Percentiles rank a stretch among this genome's conserved stretches.
Evolutionary conservation across 1,284 basidiomycete species (phyloP).

Genomic region (Tilletia walkeri): DNA sequence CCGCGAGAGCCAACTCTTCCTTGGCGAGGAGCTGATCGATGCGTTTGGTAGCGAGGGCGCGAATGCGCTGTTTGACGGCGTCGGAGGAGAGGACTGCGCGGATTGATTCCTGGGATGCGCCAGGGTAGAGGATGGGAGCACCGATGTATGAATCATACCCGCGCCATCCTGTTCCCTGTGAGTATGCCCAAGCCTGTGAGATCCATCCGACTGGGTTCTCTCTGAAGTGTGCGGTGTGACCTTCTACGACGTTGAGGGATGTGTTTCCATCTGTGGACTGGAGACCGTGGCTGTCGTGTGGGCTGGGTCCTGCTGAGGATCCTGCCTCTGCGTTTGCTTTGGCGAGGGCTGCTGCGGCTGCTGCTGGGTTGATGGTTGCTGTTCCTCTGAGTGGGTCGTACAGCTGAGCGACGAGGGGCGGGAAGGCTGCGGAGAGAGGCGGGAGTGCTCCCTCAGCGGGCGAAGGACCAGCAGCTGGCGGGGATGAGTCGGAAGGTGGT

Average conservation of each 20-base stretch:
- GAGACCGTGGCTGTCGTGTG: not conserved
- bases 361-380: slow-evolving; percentile 14
- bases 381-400: slow-evolving; percentile 11
- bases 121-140: slow-evolving; percentile 43
- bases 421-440: slow-evolving; percentile 3
- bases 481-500: not conserved
- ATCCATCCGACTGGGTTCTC: slow-evolving; percentile 46
- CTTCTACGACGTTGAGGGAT: slow-evolving; percentile 43
- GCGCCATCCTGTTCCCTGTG: slow-evolving; percentile 48
- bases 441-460: not conserved
- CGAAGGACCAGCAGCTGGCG: not conserved
- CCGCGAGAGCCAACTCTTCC: slow-evolving; percentile 23
- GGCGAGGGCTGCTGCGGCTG: slow-evolving; percentile 11
- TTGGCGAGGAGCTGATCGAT: slow-evolving; percentile 37
- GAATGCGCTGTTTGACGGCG: slow-evolving; percentile 42
- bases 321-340: not conserved
- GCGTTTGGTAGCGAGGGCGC: slow-evolving; percentile 32
- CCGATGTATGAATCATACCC: slow-evolving; percentile 50
- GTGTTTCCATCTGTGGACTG: not conserved
- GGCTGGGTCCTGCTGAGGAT: not conserved
- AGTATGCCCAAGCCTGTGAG: slow-evolving; percentile 45
- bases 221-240: slow-evolving; percentile 49
- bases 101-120: slow-evolving; percentile 40
- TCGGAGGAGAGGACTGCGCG: slow-evolving; percentile 40
- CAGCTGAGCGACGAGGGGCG: slow-evolving; percentile 12